These are phyloP conservation scores for Starmerella sirachaensis DNA, from an alignment of 805 yeast species.

Conservation along the genomic window DNA sequence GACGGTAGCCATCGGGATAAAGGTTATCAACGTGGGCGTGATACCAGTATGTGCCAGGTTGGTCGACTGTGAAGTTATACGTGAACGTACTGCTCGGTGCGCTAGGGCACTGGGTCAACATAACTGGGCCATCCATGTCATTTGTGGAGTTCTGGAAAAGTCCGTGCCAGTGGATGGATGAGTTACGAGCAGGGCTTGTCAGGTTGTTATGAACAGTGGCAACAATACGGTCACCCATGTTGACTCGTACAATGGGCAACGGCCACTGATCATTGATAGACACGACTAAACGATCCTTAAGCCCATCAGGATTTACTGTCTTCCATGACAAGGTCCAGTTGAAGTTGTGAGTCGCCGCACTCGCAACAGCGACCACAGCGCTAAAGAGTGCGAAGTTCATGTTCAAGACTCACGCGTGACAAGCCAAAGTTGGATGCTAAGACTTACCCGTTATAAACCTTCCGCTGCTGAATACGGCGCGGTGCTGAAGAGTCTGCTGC, in stretches of 20 bases:
- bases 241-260: constrained; percentile 69
- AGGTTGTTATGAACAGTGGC: constrained; percentile 68
- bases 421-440: too few relatives aligned
- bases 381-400: constrained; percentile 6
- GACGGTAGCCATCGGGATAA: constrained; percentile 73
- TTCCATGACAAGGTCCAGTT: constrained; percentile 29
- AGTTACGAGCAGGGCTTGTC: constrained; percentile 40
- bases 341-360: constrained; percentile 21
- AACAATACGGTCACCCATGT: constrained; percentile 66
- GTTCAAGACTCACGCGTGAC: neutral
- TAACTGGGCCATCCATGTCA: constrained; percentile 85
- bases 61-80: constrained; percentile 83
- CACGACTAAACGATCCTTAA: constrained; percentile 38
- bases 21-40: constrained; percentile 88
- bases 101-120: constrained; percentile 83
- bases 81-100: constrained; percentile 61
- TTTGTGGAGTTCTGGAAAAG: constrained; percentile 64
- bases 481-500: too few relatives aligned
- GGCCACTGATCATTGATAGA: constrained; percentile 68
- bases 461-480: too few relatives aligned
- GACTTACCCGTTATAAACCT: too few relatives aligned
- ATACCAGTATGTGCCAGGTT: constrained; percentile 92
- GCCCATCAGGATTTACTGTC: constrained; percentile 46
- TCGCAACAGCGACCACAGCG: constrained; percentile 7
- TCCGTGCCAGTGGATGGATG: constrained; percentile 90